Base-by-base conservation (phyloP, 1,139 yeast genomes). In the Debaryomyces nepalensis region DNA sequence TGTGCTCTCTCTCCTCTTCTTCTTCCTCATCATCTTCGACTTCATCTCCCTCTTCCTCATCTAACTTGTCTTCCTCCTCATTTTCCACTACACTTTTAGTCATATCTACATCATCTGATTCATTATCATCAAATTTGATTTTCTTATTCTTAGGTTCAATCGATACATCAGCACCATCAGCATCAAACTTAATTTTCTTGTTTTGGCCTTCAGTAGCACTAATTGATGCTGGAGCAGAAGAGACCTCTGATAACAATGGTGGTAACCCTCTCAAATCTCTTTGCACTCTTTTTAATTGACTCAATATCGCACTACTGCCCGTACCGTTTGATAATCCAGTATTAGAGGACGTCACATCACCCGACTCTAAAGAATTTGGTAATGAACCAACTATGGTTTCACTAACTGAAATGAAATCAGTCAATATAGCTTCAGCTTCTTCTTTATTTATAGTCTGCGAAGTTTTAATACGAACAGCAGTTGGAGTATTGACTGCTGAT, bases 211-310 rank as follows among this genome's bases (percentile, higher is more conserved):
- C 58, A 36, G 51, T 52, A 31, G 52, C 46, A 33, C 50, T 49
- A 22, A 12, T 23, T 11, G 16, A 6, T 5, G 16, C 37, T 11
- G 19, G 32, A 16, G 26, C 39, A 3, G 43, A 27, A 5, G 39
- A 18, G 15, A 50, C 49, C 39, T 65, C 72, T 5, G 64, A 59
- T 42, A 61, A 63, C 47, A 75, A 59, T 15, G 90, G 90, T 4
- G 91, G 89, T 47, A 85, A 75, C 2, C 93, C 93, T 57, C 87
- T 70, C 53, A 85, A 75, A 54, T 82, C 87, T 63, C 91, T 74
- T 58, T 82, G 88, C 26, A 84, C 71, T 51, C 93, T 71, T 54
- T 70, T 74, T 53, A 85, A 70, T 67, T 84, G 93, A 45, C 84
- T 77, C 50, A 79, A 57, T 11, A 68, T 59, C 10, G 75, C 71